phyloP scores from a whole-genome alignment of 1,284 basidiomycete genomes.

The Malassezia sp. region DNA sequence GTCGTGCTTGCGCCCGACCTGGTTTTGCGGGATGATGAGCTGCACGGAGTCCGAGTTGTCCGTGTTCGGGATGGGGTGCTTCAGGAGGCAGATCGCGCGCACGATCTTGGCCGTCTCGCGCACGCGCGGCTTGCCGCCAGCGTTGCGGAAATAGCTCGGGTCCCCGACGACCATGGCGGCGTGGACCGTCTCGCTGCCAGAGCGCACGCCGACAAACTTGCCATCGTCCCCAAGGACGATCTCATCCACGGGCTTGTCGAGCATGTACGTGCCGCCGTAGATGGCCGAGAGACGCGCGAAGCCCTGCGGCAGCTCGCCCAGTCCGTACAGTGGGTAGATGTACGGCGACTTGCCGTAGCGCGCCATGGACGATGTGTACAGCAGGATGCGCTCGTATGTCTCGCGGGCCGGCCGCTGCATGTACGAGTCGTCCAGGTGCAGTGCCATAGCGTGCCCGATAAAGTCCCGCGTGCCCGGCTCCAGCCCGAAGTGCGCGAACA shows the following conservation, averaged over 20 bases:
- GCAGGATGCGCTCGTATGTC: slow-evolving; percentile 85
- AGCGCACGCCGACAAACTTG: slow-evolving; percentile 84
- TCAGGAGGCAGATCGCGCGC: slow-evolving; percentile 91
- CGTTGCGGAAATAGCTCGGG: slow-evolving; percentile 75
- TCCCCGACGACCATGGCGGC: slow-evolving; percentile 97
- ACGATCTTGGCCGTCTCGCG: slow-evolving; percentile 84
- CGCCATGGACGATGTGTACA: slow-evolving; percentile 97
- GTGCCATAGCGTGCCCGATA: slow-evolving; percentile 97
- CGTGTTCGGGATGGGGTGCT: slow-evolving; percentile 95
- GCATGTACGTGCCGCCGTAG: slow-evolving; percentile 99
- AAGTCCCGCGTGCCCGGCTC: slow-evolving; percentile 98
- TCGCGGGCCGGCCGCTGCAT: slow-evolving; percentile 79
- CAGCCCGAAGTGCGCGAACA: slow-evolving; percentile 93
- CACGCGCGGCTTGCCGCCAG: slow-evolving; percentile 58
- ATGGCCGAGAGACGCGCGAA: slow-evolving; percentile 92
- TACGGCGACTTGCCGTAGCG: slow-evolving; percentile 99
- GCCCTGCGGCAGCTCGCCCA: slow-evolving; percentile 95
- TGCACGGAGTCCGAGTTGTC: slow-evolving; percentile 81
- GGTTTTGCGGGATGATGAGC: slow-evolving; percentile 98
- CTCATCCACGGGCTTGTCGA: slow-evolving; percentile 86
- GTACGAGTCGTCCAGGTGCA: slow-evolving; percentile 95
- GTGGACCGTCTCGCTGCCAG: slow-evolving; percentile 82
- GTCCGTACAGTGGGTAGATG: slow-evolving; percentile 97
- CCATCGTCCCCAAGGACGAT: slow-evolving; percentile 70
- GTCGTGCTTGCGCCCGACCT: slow-evolving; percentile 87